Conservation (phyloP, 2,329 filamentous ascomycete species). For the Verticillium albo-atrum region DNA sequence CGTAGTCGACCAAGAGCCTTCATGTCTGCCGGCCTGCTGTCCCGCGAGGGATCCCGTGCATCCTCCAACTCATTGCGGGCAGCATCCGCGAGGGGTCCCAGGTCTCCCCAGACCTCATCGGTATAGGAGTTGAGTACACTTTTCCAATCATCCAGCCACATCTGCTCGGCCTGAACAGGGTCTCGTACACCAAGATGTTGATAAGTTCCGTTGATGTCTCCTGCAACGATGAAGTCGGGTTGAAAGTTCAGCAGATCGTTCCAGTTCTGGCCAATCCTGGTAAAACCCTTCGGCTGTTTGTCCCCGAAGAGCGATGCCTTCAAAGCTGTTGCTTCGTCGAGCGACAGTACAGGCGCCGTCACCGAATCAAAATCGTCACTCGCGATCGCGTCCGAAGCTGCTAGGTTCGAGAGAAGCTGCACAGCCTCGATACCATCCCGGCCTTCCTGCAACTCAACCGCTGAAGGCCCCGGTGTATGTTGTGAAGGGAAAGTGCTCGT, state of each 20-base stretch:
- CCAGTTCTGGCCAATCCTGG: conserved; percentile 25
- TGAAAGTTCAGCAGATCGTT: conserved; percentile 46
- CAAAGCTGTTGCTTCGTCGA: conserved; percentile 14
- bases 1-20: conserved; percentile 28
- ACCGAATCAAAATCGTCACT: conserved; percentile 9
- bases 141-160: conserved; percentile 53
- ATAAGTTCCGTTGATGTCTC: conserved; percentile 1
- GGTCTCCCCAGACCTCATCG: conserved; percentile 66
- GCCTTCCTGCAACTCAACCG: conserved; percentile 7
- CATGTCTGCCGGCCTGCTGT: conserved; percentile 8
- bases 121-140: conserved; percentile 52
- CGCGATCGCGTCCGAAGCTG: conserved; percentile 8
- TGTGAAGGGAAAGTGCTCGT: neutral
- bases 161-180: conserved; percentile 29
- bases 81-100: conserved; percentile 50
- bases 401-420: conserved; percentile 8
- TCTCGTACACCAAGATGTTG: conserved; percentile 34
- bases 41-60: conserved; percentile 3
- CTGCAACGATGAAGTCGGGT: conserved; percentile 33
- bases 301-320: conserved; percentile 19
- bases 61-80: conserved; percentile 52
- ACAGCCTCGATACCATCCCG: conserved; percentile 11
- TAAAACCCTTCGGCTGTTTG: neutral
- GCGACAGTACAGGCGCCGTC: conserved; percentile 8
- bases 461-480: neutral